Percentiles rank a stretch among this genome's conserved stretches.
These are phyloP conservation scores for Arabidopsis lyrata DNA, from an alignment of 441 rosid genomes.

Conservation along the genomic window DNA sequence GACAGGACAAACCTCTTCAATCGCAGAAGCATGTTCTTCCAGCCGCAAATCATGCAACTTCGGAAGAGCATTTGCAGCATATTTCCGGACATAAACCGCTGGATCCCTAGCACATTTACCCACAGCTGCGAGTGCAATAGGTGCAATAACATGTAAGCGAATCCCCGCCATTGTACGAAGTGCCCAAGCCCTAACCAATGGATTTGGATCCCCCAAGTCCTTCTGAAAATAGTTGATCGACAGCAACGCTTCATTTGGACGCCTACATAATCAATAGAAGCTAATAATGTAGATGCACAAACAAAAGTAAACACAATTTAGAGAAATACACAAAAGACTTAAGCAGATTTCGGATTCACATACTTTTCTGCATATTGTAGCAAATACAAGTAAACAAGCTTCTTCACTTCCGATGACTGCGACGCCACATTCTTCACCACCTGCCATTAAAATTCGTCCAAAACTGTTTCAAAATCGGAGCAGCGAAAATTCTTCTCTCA, in stretches of 20 bases:
- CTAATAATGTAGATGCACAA: slow-evolving; percentile 6
- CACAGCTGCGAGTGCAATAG: slow-evolving; percentile 84
- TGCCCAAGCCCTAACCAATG: slow-evolving; percentile 96
- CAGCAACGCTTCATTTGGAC: slow-evolving; percentile 94
- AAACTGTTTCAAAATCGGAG: too few relatives aligned
- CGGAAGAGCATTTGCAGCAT: slow-evolving; percentile 97
- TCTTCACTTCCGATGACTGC: slow-evolving; percentile 91
- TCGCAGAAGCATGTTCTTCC: slow-evolving; percentile 73
- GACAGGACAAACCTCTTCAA: slow-evolving; percentile 73
- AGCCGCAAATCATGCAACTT: slow-evolving; percentile 85
- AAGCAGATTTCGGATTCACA: background rate
- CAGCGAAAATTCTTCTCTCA: too few relatives aligned
- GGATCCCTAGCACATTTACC: slow-evolving; percentile 91
- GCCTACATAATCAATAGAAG: slow-evolving; percentile 56
- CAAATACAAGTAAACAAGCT: slow-evolving; percentile 91
- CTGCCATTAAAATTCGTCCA: slow-evolving; percentile 47
- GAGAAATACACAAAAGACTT: too few relatives aligned
- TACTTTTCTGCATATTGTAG: slow-evolving; percentile 98
- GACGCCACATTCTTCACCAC: slow-evolving; percentile 96
- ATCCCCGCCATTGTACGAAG: slow-evolving; percentile 98
- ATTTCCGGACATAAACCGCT: slow-evolving; percentile 88
- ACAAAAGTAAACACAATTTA: too few relatives aligned
- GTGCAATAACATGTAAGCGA: slow-evolving; percentile 84
- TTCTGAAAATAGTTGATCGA: slow-evolving; percentile 93
- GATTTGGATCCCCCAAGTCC: slow-evolving; percentile 95